Evolutionary conservation across 2,329 filamentous ascomycete genomes (phyloP).

Genomic region (Microcyclospora tardicrescens): DNA sequence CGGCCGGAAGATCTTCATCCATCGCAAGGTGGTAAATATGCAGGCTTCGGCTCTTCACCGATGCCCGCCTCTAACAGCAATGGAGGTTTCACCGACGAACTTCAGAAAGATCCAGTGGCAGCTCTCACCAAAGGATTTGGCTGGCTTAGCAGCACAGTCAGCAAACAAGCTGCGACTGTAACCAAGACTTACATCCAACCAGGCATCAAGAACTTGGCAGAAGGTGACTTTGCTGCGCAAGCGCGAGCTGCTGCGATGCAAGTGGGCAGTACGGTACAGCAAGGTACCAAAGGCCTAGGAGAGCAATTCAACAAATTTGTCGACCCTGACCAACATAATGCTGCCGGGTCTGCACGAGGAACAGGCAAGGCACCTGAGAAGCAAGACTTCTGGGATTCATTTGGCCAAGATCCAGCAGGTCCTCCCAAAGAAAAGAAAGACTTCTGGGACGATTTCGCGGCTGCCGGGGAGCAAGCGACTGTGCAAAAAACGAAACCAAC

Average conservation of each 20-base stretch:
- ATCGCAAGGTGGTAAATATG: slow-evolving; percentile 83
- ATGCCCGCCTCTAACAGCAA: slow-evolving; percentile 37
- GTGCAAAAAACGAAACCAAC: slow-evolving; percentile 24
- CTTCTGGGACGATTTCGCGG: slow-evolving; percentile 38
- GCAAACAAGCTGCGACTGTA: slow-evolving; percentile 79
- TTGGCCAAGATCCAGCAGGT: slow-evolving; percentile 51
- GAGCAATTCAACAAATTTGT: slow-evolving; percentile 78
- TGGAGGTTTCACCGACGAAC: slow-evolving; percentile 65
- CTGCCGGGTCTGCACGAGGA: slow-evolving; percentile 3
- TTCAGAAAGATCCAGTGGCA: slow-evolving; percentile 80
- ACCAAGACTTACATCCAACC: slow-evolving; percentile 89
- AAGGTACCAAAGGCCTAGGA: slow-evolving; percentile 59
- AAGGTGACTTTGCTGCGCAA: slow-evolving; percentile 46
- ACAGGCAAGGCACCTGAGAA: slow-evolving; percentile 47
- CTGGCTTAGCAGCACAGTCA: slow-evolving; percentile 80
- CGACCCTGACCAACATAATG: slow-evolving; percentile 35
- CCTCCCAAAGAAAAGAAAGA: slow-evolving; percentile 39
- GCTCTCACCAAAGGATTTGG: slow-evolving; percentile 86
- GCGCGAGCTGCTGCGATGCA: slow-evolving; percentile 42
- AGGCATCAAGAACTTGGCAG: slow-evolving; percentile 63
- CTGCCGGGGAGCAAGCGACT: slow-evolving; percentile 16
- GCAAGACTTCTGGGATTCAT: slow-evolving; percentile 86
- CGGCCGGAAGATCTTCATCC: slow-evolving; percentile 65
- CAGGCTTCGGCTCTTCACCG: slow-evolving; percentile 74
- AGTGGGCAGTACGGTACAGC: slow-evolving; percentile 24